Evolutionary conservation across 306 rosid genomes (phyloP), one percentile per base, ranked within the genome.

Genomic region (Begonia loranthoides): DNA sequence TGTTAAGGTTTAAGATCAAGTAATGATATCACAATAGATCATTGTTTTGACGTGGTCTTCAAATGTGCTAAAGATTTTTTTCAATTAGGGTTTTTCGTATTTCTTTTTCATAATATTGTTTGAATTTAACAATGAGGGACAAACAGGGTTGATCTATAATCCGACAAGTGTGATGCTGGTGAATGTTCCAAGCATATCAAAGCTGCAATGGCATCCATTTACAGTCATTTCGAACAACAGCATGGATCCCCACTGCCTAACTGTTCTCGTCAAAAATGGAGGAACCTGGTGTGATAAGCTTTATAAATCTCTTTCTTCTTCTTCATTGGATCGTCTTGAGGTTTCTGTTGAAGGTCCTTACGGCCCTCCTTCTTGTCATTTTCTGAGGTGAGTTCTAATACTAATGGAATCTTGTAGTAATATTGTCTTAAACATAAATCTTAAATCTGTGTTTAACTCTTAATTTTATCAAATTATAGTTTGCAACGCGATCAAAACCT

Each of bases 261-360:
- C 77, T 54, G 64, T 86, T 46, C 73, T 49, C 45, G 74, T 79
- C 4, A 86, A 81, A 59, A 17, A 34, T n/a, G 67, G 16, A 16
- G 93, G 95, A 45, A 56, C 70, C 45, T 86, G 93, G 95, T 71
- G 80, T 51, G 66, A 65, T 28, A 74, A 63, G 41, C 79, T 85
- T 17, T 73, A 67, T 64, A 52, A 65, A 14, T 36, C 52, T 12
- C 77, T 86, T 66, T 74, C 82, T 21, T 51, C 68, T 28, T 28
- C 62, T 45, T 43, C 47, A 0, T 33, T 76, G 56, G 79, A 70
- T 58, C 80, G 62, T 54, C 60, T 81, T 50, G 55, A 58, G 9
- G 79, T 76, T 58, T 81, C 95, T 52, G 80, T 86, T 70, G 93
- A 86, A 70, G 95, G 95, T 52, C 95, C 95, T 3, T 86, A 86